Conservation (phyloP, 257 asterid species). For the Ocimum tenuiflorum region DNA sequence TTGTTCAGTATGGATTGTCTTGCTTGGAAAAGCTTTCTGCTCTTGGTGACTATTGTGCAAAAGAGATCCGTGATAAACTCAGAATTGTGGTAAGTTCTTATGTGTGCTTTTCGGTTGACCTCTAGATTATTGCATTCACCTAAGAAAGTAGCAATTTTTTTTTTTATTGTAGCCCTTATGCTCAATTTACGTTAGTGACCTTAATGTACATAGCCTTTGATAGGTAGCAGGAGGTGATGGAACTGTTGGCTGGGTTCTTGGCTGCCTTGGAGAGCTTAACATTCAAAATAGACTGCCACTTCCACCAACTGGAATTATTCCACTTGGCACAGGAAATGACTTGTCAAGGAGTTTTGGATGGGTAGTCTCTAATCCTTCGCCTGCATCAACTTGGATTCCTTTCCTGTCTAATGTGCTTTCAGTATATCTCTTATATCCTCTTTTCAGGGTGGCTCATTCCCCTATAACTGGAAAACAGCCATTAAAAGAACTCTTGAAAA, state of each 20-base stretch:
- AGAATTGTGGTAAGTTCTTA: constrained; percentile 71
- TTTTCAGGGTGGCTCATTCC: constrained; percentile 93
- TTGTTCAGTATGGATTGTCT: constrained; percentile 38
- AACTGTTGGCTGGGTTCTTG: constrained; percentile 85
- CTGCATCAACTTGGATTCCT: constrained; percentile 16
- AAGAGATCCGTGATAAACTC: constrained; percentile 66
- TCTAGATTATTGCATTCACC: background rate
- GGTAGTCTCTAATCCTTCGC: constrained; percentile 45
- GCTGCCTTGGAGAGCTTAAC: constrained; percentile 33
- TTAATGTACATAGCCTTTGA: constrained; percentile 24
- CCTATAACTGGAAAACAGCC: constrained; percentile 90
- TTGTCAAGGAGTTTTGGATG: constrained; percentile 95
- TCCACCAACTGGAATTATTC: constrained; percentile 83
- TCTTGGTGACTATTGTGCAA: constrained; percentile 80
- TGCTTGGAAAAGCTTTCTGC: constrained; percentile 60
- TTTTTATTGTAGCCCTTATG: constrained; percentile 1
- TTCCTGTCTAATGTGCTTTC: constrained; percentile 7
- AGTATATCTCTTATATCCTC: constrained; percentile 18
- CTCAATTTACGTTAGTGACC: constrained; percentile 2
- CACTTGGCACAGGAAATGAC: constrained; percentile 98
- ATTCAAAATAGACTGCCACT: constrained; percentile 60
- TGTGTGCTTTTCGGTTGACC: constrained; percentile 4
- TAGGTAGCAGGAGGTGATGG: constrained; percentile 99
- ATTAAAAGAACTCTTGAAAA: constrained; percentile 72
- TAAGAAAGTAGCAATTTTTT: background rate